These are phyloP conservation scores for Xylariaceae sp. DNA, from an alignment of 2,329 filamentous ascomycete genomes.

Conservation along the genomic window DNA sequence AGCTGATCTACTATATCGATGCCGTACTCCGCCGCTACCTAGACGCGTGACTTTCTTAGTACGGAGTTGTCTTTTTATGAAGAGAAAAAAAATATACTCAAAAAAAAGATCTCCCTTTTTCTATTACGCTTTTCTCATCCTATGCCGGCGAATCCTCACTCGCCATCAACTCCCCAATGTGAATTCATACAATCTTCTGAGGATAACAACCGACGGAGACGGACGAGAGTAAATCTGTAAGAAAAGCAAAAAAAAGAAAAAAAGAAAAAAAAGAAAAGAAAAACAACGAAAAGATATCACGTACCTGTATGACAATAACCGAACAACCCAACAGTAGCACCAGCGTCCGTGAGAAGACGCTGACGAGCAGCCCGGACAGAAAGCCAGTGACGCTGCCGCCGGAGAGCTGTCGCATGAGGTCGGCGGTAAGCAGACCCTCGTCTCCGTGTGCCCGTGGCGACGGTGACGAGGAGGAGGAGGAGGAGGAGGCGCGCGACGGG, in stretches of 20 bases:
- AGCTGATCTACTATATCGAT: slow-evolving; percentile 31
- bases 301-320: slow-evolving; percentile 58
- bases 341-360: slow-evolving; percentile 64
- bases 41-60: not conserved
- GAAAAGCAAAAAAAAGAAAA: not conserved
- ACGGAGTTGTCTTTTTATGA: not conserved
- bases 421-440: slow-evolving; percentile 27
- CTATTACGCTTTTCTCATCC: not conserved
- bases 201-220: no score
- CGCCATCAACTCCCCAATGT: no score
- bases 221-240: not conserved
- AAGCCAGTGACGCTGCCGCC: slow-evolving; percentile 53
- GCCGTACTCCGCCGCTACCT: slow-evolving; percentile 33
- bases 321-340: slow-evolving; percentile 61
- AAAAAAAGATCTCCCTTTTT: not conserved
- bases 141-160: no score
- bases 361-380: slow-evolving; percentile 57
- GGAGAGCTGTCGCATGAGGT: slow-evolving; percentile 45
- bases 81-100: not conserved
- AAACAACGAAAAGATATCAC: slow-evolving; percentile 3
- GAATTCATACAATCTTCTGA: no score
- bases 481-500: not conserved
- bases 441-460: slow-evolving; percentile 7
- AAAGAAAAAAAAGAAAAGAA: not conserved
- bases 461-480: slow-evolving; percentile 9